Conservation (phyloP, 257 asterid species). For the Coffea eugenioides region DNA sequence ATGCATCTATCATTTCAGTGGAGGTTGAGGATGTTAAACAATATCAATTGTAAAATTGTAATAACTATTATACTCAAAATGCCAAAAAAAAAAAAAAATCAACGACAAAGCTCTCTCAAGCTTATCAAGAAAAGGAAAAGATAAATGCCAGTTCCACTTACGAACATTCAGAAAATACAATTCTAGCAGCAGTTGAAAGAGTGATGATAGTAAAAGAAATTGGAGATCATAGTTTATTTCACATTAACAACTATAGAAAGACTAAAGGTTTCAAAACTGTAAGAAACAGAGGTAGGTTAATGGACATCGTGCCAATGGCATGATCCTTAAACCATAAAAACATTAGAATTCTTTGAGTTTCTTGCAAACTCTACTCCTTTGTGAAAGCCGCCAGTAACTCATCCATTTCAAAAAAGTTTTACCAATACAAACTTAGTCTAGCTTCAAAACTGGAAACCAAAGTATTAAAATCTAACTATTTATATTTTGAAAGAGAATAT, state of each 20-base stretch:
- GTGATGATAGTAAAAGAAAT: no score
- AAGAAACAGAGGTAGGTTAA: not conserved
- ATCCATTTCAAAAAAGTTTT: conserved; percentile 3
- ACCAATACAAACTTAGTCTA: not conserved
- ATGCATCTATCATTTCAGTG: not conserved
- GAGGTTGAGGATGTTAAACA: not conserved
- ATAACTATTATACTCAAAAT: not conserved
- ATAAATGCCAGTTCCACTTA: not conserved
- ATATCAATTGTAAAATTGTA: not conserved
- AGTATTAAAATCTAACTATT: not conserved
- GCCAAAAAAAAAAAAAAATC: not conserved
- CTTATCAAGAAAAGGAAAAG: not conserved
- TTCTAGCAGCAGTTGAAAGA: not conserved
- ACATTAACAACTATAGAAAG: not conserved
- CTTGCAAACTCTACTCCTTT: not conserved
- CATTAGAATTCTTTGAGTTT: not conserved
- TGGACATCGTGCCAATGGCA: not conserved
- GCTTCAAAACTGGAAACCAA: not conserved
- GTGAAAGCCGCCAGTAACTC: not conserved
- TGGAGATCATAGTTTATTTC: not conserved
- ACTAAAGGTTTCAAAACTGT: not conserved
- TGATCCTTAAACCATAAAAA: not conserved
- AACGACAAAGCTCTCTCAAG: not conserved
- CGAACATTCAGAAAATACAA: not conserved
- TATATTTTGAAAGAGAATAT: not conserved